Conservation (phyloP, 495 filamentous ascomycete species). For the Pyronema domesticum region DNA sequence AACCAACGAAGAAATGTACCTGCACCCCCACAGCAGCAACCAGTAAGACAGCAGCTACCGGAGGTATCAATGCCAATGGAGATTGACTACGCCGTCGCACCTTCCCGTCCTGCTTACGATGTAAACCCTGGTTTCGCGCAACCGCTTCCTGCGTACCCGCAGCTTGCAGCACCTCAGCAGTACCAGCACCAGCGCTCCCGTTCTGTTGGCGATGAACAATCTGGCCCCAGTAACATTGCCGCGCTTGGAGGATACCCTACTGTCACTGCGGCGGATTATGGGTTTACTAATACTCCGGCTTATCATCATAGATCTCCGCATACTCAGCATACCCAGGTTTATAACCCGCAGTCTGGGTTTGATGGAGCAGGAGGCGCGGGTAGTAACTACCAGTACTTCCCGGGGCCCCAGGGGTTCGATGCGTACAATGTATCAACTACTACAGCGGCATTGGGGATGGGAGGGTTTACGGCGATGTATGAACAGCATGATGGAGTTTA, state of each 20-base stretch:
- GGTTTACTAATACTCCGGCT: background rate
- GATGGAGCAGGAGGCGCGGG: background rate
- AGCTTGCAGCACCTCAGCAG: background rate
- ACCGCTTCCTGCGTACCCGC: background rate
- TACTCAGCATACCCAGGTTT: background rate
- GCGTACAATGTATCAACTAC: no score
- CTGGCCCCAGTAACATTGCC: background rate
- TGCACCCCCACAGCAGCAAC: background rate
- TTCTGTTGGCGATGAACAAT: background rate
- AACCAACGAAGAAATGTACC: background rate
- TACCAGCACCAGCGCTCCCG: slow-evolving; percentile 1
- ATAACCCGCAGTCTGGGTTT: background rate
- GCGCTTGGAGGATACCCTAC: background rate
- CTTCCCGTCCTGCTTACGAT: background rate
- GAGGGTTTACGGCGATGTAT: no score
- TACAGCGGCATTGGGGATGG: no score
- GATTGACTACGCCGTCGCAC: background rate
- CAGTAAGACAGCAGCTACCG: background rate
- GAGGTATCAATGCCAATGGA: background rate
- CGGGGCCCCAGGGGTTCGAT: no score
- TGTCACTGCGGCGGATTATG: background rate
- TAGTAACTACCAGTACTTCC: background rate
- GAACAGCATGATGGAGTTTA: no score
- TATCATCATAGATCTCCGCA: background rate
- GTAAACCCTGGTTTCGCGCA: background rate